Conservation (phyloP, 371 early-diverging fungal genomes). For the Mucor mucedo region DNA sequence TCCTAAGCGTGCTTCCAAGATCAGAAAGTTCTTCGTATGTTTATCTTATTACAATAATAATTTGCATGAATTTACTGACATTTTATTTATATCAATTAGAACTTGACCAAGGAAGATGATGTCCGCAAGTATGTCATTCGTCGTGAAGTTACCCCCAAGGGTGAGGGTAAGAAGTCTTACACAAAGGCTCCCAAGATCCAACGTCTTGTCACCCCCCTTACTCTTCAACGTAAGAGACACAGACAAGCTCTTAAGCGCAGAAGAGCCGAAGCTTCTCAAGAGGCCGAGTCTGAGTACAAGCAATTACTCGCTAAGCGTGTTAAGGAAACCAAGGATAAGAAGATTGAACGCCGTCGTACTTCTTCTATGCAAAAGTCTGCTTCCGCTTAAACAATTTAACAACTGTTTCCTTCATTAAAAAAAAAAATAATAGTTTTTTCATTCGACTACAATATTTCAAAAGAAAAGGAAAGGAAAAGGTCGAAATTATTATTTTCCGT, state of each 20-base stretch:
- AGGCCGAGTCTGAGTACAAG: constrained; percentile 92
- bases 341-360: constrained; percentile 66
- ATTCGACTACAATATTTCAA: not conserved
- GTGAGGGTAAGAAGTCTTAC: constrained; percentile 87
- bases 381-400: constrained; percentile 5
- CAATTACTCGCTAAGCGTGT: constrained; percentile 89
- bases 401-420: constrained; percentile 15
- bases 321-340: constrained; percentile 76
- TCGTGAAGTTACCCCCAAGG: constrained; percentile 91
- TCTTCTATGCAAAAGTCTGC: constrained; percentile 63
- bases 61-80: not conserved
- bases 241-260: constrained; percentile 82
- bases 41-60: not conserved
- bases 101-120: constrained; percentile 95
- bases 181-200: constrained; percentile 97
- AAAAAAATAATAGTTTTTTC: constrained; percentile 1
- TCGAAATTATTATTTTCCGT: not conserved
- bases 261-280: constrained; percentile 79
- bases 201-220: constrained; percentile 95
- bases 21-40: constrained; percentile 96
- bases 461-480: not conserved
- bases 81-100: constrained; percentile 30
- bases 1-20: constrained; percentile 98
- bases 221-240: constrained; percentile 93
- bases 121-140: constrained; percentile 98